Evolutionary conservation across 306 rosid genomes (phyloP), one percentile per base, ranked within the genome.

Genomic region (Cotoneaster glaucophyllus): DNA sequence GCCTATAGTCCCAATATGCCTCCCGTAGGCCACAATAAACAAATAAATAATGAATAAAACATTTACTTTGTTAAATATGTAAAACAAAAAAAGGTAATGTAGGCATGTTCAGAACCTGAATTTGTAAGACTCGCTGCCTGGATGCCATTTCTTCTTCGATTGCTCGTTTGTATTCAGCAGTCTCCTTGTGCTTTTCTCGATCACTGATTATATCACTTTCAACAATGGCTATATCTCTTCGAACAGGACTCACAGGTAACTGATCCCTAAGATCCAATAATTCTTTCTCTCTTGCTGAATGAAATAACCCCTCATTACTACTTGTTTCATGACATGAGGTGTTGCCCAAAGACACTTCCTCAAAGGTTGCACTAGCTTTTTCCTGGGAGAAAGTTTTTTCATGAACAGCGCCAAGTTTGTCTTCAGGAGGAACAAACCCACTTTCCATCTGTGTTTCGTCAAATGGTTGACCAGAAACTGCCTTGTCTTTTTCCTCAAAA

Each of bases 91-190:
- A 34, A 69, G 67, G 74, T 45, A 45, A 50, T 61, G 31, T 39
- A 29, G 70, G 75, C 68, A 44, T 8, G 67, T 22, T 66, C 74
- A 79, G 74, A 71, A 95, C 99, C 99, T 95, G 99, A 88, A 86
- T 80, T 87, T 74, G 89, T 80, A 95, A 72, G 78, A 85, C 91
- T 70, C n/a, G 84, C 80, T 93, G 91, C 87, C 99, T 87, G 71
- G 97, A 76, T 50, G 90, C 92, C 97, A 91, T 86, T 84, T 95
- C 99, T 81, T 85, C 97, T 77, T 92, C 97, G 34, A 79, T 78
- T 53, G 92, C 97, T 81, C 65, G 88, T 79, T 84, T 95, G 85
- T 90, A 95, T 80, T 90, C 97, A 80, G 88, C 93, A 45, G 97
- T 92, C 66, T 86, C 97, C 89, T 95, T 95, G 39, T 84, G 87